Percentiles rank a stretch among this genome's conserved stretches.
These are phyloP conservation scores for Tieghemostelium lacteum DNA, from an alignment of 78 protist genomes.

Conservation along the genomic window DNA sequence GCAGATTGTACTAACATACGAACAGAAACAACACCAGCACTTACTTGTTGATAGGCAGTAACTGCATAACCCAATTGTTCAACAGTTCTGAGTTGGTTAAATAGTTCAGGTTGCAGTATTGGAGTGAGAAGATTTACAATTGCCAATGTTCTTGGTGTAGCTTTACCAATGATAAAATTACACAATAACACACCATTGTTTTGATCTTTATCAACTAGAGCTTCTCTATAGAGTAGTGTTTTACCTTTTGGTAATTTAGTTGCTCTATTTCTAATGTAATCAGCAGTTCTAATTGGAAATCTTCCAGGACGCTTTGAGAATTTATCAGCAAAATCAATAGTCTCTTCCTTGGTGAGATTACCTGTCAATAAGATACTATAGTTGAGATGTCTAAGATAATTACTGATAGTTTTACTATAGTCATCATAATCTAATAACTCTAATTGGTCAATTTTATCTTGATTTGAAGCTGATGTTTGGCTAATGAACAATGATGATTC, in stretches of 20 bases:
- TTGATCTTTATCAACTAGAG: background rate
- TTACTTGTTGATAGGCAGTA: background rate
- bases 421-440: background rate
- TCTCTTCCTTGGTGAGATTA: slow-evolving; percentile 22
- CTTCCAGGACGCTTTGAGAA: background rate
- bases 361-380: slow-evolving; percentile 8
- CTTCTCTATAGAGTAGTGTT: background rate
- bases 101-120: background rate
- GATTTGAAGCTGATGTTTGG: background rate
- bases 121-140: background rate
- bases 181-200: background rate
- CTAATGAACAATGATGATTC: background rate
- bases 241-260: background rate
- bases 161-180: background rate
- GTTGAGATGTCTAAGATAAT: background rate
- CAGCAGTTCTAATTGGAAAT: background rate
- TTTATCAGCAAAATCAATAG: background rate
- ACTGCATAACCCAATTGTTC: slow-evolving; percentile 66
- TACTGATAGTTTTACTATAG: background rate
- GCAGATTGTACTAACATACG: background rate
- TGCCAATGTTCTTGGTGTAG: background rate
- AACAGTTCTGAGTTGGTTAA: slow-evolving; percentile 41
- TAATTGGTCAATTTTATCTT: background rate
- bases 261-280: background rate
- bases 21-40: background rate